Evolutionary conservation across 1,284 basidiomycete genomes (phyloP).

Genomic region (Singerocomus rubriflavus): DNA sequence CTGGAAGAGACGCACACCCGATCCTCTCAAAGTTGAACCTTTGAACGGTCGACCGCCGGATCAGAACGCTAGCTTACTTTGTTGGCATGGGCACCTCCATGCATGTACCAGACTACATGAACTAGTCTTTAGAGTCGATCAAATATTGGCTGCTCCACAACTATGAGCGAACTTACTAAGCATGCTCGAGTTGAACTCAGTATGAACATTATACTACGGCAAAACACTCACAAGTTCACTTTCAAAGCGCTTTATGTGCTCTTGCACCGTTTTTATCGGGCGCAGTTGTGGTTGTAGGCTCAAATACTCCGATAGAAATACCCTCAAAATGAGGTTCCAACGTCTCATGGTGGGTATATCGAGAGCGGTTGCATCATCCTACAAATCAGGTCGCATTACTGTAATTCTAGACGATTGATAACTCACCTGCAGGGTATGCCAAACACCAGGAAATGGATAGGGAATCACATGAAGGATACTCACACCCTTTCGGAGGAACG

Average conservation of each 20-base stretch:
- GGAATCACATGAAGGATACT: conserved; percentile 90
- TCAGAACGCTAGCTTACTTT: neutral
- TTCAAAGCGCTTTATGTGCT: conserved; percentile 17
- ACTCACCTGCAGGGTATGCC: conserved; percentile 80
- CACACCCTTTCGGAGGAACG: conserved; percentile 84
- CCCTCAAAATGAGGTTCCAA: conserved; percentile 87
- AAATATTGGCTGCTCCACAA: neutral
- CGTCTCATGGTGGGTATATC: conserved; percentile 84
- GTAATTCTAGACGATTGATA: neutral
- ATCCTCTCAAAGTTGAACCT: neutral
- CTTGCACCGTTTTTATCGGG: conserved; percentile 3
- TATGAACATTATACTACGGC: neutral
- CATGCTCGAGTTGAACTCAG: conserved; percentile 5
- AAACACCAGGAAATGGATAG: conserved; percentile 86
- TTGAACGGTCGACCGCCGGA: neutral
- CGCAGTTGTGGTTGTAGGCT: conserved; percentile 53
- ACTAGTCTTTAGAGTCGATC: neutral
- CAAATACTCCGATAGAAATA: conserved; percentile 91
- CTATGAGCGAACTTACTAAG: conserved; percentile 23
- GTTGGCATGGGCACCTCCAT: neutral
- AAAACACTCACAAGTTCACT: conserved; percentile 28
- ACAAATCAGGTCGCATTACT: conserved; percentile 3
- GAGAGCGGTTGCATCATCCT: conserved; percentile 89
- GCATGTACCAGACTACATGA: conserved; percentile 6
- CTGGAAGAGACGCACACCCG: neutral